phyloP scores from a whole-genome alignment of 2,329 filamentous ascomycete species.

The Setomelanomma holmii region DNA sequence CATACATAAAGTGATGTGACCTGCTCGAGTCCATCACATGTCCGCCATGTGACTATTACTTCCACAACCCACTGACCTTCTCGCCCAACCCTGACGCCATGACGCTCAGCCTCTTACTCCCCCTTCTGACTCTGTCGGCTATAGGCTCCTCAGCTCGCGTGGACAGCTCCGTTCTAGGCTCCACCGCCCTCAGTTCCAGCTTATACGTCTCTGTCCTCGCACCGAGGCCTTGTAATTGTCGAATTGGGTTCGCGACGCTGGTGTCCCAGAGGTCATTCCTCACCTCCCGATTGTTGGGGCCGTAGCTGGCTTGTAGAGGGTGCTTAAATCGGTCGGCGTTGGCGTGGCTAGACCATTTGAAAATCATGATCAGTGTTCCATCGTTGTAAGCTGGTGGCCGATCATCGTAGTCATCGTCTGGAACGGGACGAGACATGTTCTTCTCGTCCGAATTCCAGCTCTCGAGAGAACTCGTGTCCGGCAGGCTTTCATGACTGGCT shows the following conservation, averaged over 20 bases:
- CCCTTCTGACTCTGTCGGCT: constrained; percentile 24
- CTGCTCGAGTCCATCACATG: background rate
- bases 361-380: constrained; percentile 40
- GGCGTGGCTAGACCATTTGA: constrained; percentile 36
- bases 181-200: constrained; percentile 36
- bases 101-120: constrained; percentile 31
- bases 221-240: constrained; percentile 31
- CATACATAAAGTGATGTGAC: background rate
- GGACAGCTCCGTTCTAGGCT: constrained; percentile 21
- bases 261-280: constrained; percentile 33
- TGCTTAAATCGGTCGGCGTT: constrained; percentile 39
- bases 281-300: constrained; percentile 29
- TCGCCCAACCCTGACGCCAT: constrained; percentile 34
- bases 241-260: constrained; percentile 34
- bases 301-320: constrained; percentile 33
- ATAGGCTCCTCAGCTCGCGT: constrained; percentile 5
- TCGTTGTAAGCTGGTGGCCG: constrained; percentile 14
- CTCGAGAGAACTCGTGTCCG: background rate
- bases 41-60: background rate
- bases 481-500: constrained; percentile 12
- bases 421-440: constrained; percentile 29
- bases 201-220: constrained; percentile 30
- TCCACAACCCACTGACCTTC: constrained; percentile 36
- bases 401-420: constrained; percentile 18
- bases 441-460: constrained; percentile 32